Percentiles rank a stretch among this genome's conserved stretches.
Evolutionary conservation across 139 green algal genomes (phyloP).

Genomic region (Edaphochlamys debaryana): DNA sequence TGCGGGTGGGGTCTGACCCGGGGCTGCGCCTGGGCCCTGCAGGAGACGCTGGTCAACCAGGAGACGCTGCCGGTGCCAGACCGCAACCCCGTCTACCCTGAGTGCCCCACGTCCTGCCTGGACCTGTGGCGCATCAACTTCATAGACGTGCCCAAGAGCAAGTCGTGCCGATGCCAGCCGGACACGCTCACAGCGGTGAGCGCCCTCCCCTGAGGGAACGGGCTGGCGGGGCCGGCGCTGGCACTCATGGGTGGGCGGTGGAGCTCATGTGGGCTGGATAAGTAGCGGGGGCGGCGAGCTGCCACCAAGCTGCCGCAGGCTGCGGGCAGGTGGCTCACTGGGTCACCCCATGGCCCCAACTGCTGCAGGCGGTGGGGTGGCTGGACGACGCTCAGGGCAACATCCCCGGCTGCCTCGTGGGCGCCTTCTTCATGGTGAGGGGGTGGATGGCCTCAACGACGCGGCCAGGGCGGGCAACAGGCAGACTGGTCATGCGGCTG

Average conservation of each 20-base stretch:
- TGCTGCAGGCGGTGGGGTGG: background rate
- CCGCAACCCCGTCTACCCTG: background rate
- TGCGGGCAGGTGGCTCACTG: background rate
- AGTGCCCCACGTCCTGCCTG: constrained; percentile 25
- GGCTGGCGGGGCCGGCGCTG: no score
- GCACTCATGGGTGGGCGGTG: background rate
- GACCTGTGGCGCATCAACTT: constrained; percentile 29
- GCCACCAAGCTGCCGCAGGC: background rate
- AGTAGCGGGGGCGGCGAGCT: background rate
- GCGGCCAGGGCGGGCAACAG: no score
- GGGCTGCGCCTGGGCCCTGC: background rate
- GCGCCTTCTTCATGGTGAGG: constrained; percentile 30
- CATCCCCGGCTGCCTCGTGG: background rate
- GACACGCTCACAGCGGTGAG: background rate
- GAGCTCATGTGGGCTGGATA: no score
- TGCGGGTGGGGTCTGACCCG: background rate
- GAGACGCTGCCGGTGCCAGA: background rate
- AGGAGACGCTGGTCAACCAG: constrained; percentile 14
- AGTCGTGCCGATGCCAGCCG: background rate
- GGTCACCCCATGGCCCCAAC: background rate
- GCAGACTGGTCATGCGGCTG: no score
- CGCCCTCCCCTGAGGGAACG: no score
- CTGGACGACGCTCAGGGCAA: background rate
- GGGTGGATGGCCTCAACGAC: no score
- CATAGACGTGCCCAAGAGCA: background rate